Conservation (phyloP, 1,139 yeast genomes). For the Kluyveromyces sp. region DNA sequence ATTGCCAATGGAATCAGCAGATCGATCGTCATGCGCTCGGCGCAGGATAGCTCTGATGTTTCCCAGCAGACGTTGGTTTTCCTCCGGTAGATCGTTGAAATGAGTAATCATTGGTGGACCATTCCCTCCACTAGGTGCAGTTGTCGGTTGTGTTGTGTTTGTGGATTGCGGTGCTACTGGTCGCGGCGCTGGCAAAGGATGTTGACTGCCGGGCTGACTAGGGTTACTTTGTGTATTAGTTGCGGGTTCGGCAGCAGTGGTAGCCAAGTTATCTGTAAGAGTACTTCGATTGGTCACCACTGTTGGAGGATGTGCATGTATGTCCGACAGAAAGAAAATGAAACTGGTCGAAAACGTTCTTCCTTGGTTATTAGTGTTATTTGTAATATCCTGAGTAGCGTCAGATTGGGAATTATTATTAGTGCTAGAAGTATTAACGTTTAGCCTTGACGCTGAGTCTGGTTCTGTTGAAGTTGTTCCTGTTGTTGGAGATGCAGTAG, state of each 20-base stretch:
- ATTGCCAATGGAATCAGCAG: background rate
- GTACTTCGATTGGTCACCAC: background rate
- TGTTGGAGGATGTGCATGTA: background rate
- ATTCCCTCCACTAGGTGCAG: too few species aligned
- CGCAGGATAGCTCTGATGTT: conserved; percentile 3
- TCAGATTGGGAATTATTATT: background rate
- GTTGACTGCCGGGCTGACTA: background rate
- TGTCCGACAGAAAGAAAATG: conserved; percentile 1
- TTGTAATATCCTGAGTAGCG: conserved; percentile 2
- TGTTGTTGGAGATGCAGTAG: background rate
- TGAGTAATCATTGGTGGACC: conserved; percentile 1
- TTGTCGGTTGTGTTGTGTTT: background rate
- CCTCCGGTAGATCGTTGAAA: conserved; percentile 3
- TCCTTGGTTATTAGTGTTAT: background rate
- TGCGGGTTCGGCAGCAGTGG: too few species aligned
- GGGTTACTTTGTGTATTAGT: too few species aligned
- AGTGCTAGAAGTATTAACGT: background rate
- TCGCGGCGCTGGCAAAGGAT: background rate
- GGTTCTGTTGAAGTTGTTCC: background rate
- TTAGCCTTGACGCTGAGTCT: too few species aligned
- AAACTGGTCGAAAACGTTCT: conserved; percentile 3
- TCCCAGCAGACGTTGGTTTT: background rate
- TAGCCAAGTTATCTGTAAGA: too few species aligned
- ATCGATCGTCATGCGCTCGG: conserved; percentile 1
- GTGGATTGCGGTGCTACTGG: background rate